These are phyloP conservation scores for Umbelopsis sp. DNA, from an alignment of 192 early-diverging fungal species.

Conservation along the genomic window DNA sequence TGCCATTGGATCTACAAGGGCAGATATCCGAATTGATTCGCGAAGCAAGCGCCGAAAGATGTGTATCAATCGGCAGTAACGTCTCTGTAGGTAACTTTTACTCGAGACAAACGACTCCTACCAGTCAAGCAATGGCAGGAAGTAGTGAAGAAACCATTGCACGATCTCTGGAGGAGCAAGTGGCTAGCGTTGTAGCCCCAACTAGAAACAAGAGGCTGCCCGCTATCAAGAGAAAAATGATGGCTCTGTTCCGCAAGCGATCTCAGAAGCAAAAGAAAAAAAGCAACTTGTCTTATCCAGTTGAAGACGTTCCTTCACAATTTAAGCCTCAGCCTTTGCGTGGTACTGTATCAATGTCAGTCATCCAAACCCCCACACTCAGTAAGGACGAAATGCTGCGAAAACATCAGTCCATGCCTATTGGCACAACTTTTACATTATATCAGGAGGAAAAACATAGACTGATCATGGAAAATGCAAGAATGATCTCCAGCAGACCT, in stretches of 20 bases:
- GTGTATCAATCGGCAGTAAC: constrained; percentile 1
- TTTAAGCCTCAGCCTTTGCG: background rate
- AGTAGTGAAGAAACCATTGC: background rate
- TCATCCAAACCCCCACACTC: background rate
- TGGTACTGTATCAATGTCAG: constrained; percentile 15
- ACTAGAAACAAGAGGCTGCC: background rate
- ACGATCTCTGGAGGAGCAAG: background rate
- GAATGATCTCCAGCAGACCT: background rate
- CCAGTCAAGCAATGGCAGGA: background rate
- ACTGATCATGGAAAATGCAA: constrained; percentile 3
- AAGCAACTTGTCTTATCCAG: background rate
- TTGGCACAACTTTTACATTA: background rate
- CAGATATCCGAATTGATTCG: background rate
- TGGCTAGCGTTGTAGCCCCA: background rate
- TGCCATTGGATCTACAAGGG: constrained; percentile 6
- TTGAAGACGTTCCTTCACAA: too few species aligned
- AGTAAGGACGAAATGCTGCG: background rate
- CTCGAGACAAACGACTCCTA: background rate
- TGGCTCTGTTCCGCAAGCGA: background rate
- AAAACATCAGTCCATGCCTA: constrained; percentile 6
- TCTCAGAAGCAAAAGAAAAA: background rate
- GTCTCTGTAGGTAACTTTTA: background rate
- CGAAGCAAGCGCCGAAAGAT: background rate
- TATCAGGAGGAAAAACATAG: constrained; percentile 10
- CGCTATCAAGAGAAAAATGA: background rate